These are phyloP conservation scores for Pichia kluyveri DNA, from an alignment of 805 yeast species.

Conservation along the genomic window DNA sequence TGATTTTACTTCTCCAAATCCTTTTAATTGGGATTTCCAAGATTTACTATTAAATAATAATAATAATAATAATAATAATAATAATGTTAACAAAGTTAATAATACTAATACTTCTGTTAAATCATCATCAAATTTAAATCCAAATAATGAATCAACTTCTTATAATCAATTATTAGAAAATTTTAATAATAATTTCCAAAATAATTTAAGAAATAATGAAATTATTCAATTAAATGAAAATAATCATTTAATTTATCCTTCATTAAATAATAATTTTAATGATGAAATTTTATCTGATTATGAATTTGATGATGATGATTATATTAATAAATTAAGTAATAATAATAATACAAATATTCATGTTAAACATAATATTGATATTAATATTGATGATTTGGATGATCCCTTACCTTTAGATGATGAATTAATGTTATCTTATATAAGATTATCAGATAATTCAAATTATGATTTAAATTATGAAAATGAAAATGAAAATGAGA, in stretches of 20 bases:
- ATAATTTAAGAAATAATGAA: slow-evolving; percentile 1
- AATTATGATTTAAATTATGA: too few species aligned
- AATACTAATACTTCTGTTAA: neutral
- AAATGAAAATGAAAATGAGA: too few species aligned
- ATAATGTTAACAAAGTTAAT: neutral
- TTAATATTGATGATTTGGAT: neutral
- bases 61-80: neutral
- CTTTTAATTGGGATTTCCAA: slow-evolving; percentile 24
- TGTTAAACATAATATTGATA: neutral
- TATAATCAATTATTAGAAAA: neutral
- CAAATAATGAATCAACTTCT: too few species aligned
- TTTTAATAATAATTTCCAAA: slow-evolving; percentile 1
- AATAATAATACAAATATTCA: neutral
- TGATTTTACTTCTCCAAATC: slow-evolving; percentile 21
- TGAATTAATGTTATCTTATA: slow-evolving; percentile 6
- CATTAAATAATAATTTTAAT: neutral
- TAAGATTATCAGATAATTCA: neutral
- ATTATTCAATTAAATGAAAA: neutral
- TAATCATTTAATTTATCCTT: neutral
- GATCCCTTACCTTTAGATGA: slow-evolving; percentile 9
- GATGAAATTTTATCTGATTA: slow-evolving; percentile 5
- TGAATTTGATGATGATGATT: neutral
- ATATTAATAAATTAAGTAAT: neutral
- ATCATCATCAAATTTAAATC: too few species aligned
- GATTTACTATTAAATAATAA: slow-evolving; percentile 10